These are phyloP conservation scores for Teratosphaeriaceae sp. DNA, from an alignment of 2,329 filamentous ascomycete genomes.

Conservation along the genomic window DNA sequence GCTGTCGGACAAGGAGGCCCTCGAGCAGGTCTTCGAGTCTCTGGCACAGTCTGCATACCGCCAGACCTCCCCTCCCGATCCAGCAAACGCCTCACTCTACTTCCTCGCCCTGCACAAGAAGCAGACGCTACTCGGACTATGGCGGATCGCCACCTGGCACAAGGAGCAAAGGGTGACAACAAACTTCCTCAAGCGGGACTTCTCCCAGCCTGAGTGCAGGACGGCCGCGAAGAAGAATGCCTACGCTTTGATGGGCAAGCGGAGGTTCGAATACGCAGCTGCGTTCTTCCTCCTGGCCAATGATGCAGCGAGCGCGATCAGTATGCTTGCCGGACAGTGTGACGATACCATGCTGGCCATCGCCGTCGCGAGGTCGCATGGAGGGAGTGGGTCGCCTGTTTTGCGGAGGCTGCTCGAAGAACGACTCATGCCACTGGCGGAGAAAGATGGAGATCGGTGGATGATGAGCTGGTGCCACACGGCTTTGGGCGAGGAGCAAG, in stretches of 20 bases:
- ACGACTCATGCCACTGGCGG: constrained; percentile 69
- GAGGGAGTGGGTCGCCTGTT: constrained; percentile 72
- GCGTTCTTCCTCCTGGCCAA: constrained; percentile 92
- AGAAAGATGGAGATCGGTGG: constrained; percentile 82
- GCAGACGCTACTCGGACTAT: constrained; percentile 78
- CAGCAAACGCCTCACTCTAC: constrained; percentile 82
- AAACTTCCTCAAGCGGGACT: constrained; percentile 81
- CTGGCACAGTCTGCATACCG: constrained; percentile 92
- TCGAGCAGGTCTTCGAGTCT: constrained; percentile 82
- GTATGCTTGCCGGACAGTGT: constrained; percentile 78
- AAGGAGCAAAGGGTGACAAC: constrained; percentile 76
- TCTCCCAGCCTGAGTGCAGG: constrained; percentile 77
- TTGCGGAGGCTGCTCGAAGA: constrained; percentile 70
- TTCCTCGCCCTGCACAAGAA: constrained; percentile 89
- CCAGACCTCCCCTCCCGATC: constrained; percentile 78
- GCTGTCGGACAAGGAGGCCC: constrained; percentile 67
- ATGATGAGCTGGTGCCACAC: constrained; percentile 93
- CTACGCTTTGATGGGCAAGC: constrained; percentile 86
- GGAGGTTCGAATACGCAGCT: constrained; percentile 88
- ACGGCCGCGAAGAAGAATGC: constrained; percentile 92
- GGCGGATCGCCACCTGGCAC: constrained; percentile 90
- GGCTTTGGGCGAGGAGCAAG: constrained; percentile 75
- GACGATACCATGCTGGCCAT: constrained; percentile 87
- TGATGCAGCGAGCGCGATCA: constrained; percentile 75
- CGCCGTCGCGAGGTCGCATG: constrained; percentile 79